Base-by-base conservation (phyloP, 352 stramenopile species). In the Aphanomyces cochlioides region DNA sequence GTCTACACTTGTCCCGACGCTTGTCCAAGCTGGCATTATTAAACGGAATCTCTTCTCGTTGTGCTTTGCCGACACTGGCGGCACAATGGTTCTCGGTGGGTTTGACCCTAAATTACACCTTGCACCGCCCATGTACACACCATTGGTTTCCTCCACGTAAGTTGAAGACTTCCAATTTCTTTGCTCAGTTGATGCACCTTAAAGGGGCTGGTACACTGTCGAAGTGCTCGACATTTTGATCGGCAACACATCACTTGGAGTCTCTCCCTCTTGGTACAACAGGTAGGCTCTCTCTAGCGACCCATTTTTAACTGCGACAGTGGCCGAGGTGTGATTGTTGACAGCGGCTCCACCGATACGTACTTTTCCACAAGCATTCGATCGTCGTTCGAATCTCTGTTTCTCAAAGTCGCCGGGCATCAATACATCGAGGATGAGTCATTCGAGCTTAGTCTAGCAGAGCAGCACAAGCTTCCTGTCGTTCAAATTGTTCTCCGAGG, bases 341-440 rank as follows among this genome's bases (percentile, higher is more conserved):
- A 95, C 64, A 93, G 85, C 72, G 87, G 87, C 0, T 93, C 87
- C 56, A 95, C 87, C 38, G 87, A 95, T 65, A 92, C 85, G 21
- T 95, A 92, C 71, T 92, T 95, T 57, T 77, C 81, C 10, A 61
- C 73, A 3, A 76, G 73, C 48, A 83, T 75, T 1, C 77, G 72
- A n/a, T 77, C 79, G 7, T 74, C 65, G 8, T 95, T 95, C 72
- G 72, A 79, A 41, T 77, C 69, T 39, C 75, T 77, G 8, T 95
- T 89, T 67, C 72, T 72, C 21, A 56, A 78, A 7, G 66, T 83
- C 41, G 74, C 82, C 0, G 79, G 80, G 13, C 76, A 75, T 2
- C 74, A 81, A 17, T 93, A 92, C 68, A 89, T 69, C 60, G 79
- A 90, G 37, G 81, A 80, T 40, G 58, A 67, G 28, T 57, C 50